Base-by-base conservation (phyloP, 805 yeast species). In the Candida piceae region DNA sequence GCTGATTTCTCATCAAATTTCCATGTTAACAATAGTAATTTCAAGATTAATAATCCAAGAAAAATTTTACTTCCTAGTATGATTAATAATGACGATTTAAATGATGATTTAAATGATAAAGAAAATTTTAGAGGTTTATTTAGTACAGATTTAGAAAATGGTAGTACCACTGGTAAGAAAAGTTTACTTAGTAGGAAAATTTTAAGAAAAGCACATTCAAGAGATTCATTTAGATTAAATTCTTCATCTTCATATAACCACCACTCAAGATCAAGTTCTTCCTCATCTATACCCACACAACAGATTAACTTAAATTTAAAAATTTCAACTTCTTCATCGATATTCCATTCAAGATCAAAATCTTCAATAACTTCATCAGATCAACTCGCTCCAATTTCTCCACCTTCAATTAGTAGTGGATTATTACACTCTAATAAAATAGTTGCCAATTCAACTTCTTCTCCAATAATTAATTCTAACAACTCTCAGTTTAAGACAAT, bases 1-100 rank as follows among this genome's bases (percentile, higher is more conserved):
- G 67, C 64, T 20, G 67, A 64, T 38, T 51, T 64, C 21, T 50
- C 61, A 9, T 52, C 61, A 23, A 64, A 64, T 46, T 63, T 64
- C 44, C 68, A 62, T 41, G 60, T 63, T 23, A 52, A 50, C 34
- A 38, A 35, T 29, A 40, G 34, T 16, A 34, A 42, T 18, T 38
- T 40, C 35, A 43, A 42, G 16, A 20, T 34, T 26, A 41, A 46
- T 35, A 49, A 52, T 24, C 54, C 55, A 8, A 45, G 48, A 41
- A 48, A 50, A 36, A 42, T 46, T 7, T 29, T 51, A 29, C 38
- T 46, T 2, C 50, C 50, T 21, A 44, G 49, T 35, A 46, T 51
- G 46, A 46, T 49, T 38, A 38, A 32, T 25, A 43, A 38, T 3
- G 41, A 45, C 7, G 50, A 43, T 6, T 24, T 25, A 2, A 36